These are phyloP conservation scores for Sordariomycetes sp. DNA, from an alignment of 2,329 filamentous ascomycete genomes.

Conservation along the genomic window DNA sequence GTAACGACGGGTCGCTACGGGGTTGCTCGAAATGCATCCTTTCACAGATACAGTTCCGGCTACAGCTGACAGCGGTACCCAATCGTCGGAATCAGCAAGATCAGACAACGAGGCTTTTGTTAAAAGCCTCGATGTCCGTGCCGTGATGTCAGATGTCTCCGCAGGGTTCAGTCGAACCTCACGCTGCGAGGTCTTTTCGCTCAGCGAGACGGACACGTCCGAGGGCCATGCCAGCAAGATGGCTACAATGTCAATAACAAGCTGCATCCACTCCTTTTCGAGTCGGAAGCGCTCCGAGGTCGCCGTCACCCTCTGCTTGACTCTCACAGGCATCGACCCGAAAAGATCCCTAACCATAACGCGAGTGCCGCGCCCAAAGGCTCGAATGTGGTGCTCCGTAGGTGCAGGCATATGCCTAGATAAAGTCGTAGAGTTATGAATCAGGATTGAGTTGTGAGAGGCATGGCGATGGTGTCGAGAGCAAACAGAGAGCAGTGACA, in stretches of 20 bases:
- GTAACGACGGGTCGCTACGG: conserved; percentile 59
- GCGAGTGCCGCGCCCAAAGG: conserved; percentile 60
- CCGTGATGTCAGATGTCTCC: conserved; percentile 9
- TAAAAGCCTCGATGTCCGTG: conserved; percentile 40
- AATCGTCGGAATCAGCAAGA: conserved; percentile 41
- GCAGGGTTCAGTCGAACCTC: conserved; percentile 25
- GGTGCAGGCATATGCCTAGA: conserved; percentile 54
- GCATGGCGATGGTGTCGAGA: conserved; percentile 57
- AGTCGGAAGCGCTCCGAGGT: conserved; percentile 39
- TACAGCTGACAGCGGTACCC: conserved; percentile 64
- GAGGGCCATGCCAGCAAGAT: conserved; percentile 63
- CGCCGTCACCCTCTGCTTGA: conserved; percentile 63
- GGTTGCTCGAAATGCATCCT: conserved; percentile 62
- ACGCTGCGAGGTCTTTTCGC: conserved; percentile 34
- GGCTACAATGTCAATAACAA: conserved; percentile 50
- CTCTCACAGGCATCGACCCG: conserved; percentile 81
- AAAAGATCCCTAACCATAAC: conserved; percentile 75
- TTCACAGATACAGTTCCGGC: conserved; percentile 51
- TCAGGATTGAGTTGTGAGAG: conserved; percentile 54
- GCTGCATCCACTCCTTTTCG: conserved; percentile 54
- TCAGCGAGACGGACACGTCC: conserved; percentile 47
- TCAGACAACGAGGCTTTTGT: conserved; percentile 56
- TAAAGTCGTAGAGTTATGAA: conserved; percentile 62
- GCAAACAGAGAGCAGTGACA: conserved; percentile 69
- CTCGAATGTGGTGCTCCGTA: conserved; percentile 44